Percentiles rank a stretch among this genome's conserved stretches.
Evolutionary conservation across 164 flowering plant genomes (phyloP).

Genomic region (grape (Vitis vinifera)): DNA sequence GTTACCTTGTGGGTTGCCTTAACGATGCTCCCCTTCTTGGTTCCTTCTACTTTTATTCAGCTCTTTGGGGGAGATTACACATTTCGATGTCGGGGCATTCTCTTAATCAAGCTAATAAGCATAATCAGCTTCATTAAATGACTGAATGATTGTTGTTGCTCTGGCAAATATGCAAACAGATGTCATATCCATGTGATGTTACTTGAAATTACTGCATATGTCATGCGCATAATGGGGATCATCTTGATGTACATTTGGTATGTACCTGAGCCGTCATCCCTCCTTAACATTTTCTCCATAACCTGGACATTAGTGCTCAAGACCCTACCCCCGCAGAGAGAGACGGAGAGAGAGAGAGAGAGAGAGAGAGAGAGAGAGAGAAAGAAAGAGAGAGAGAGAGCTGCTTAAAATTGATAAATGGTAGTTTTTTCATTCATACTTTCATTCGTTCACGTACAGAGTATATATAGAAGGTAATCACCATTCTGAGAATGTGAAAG

Average conservation of each 20-base stretch:
- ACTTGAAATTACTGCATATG: conserved; percentile 61
- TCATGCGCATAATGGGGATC: conserved; percentile 65
- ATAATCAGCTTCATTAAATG: conserved; percentile 83
- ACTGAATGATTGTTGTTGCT: conserved; percentile 64
- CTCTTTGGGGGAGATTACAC: conserved; percentile 84
- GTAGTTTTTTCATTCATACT: too few species aligned
- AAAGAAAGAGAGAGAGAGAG: too few species aligned
- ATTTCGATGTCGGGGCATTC: conserved; percentile 95
- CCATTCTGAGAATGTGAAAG: too few species aligned
- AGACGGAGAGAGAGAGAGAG: too few species aligned
- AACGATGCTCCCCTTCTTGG: conserved; percentile 50
- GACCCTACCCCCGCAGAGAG: too few species aligned
- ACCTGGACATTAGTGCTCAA: conserved; percentile 75
- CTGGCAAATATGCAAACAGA: conserved; percentile 57
- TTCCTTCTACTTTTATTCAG: conserved; percentile 51
- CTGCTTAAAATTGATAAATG: too few species aligned
- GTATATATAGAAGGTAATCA: too few species aligned
- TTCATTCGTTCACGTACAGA: too few species aligned
- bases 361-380: neutral
- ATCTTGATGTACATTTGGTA: conserved; percentile 88
- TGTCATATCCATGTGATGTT: conserved; percentile 68
- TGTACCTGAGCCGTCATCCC: conserved; percentile 66
- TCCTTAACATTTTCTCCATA: conserved; percentile 79
- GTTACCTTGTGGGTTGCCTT: conserved; percentile 48
- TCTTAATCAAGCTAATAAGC: conserved; percentile 81